Evolutionary conservation across 192 early-diverging fungal species (phyloP).

Genomic region (Lobulomyces angularis): DNA sequence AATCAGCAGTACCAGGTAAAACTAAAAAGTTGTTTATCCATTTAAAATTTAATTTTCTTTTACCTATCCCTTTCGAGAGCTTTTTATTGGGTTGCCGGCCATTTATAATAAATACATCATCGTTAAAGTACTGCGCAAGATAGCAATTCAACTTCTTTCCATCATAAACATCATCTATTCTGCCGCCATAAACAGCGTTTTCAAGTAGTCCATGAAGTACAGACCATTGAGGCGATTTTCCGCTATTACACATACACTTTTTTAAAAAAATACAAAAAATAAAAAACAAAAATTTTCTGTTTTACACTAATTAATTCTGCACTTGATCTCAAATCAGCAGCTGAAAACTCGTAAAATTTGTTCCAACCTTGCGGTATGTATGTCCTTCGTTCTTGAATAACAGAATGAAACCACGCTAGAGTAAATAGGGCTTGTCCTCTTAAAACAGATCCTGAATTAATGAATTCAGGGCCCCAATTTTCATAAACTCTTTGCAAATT

Average conservation of each 20-base stretch:
- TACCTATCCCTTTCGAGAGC: constrained; percentile 27
- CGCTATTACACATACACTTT: constrained; percentile 19
- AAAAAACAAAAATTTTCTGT: constrained; percentile 2
- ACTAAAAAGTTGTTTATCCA: constrained; percentile 1
- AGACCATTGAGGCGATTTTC: constrained; percentile 29
- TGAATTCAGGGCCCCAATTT: constrained; percentile 32
- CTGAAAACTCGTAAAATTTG: constrained; percentile 51
- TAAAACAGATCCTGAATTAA: constrained; percentile 20
- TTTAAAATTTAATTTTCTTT: constrained; percentile 7
- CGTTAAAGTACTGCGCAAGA: constrained; percentile 36
- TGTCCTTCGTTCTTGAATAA: constrained; percentile 42
- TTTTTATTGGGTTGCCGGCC: constrained; percentile 24
- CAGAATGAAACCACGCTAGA: constrained; percentile 48
- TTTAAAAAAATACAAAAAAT: constrained; percentile 5
- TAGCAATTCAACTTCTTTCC: constrained; percentile 30
- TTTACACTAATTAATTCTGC: constrained; percentile 35
- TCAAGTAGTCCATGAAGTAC: constrained; percentile 36
- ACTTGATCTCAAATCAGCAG: constrained; percentile 38
- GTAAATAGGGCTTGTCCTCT: constrained; percentile 44
- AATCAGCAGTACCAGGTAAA: constrained; percentile 25
- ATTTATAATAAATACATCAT: constrained; percentile 30
- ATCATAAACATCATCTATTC: constrained; percentile 40
- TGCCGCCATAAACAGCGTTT: constrained; percentile 49
- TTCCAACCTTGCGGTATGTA: constrained; percentile 54
- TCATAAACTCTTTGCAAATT: constrained; percentile 39